phyloP scores from a whole-genome alignment of 768 basidiomycete genomes.

The Mrakia blollopis region DNA sequence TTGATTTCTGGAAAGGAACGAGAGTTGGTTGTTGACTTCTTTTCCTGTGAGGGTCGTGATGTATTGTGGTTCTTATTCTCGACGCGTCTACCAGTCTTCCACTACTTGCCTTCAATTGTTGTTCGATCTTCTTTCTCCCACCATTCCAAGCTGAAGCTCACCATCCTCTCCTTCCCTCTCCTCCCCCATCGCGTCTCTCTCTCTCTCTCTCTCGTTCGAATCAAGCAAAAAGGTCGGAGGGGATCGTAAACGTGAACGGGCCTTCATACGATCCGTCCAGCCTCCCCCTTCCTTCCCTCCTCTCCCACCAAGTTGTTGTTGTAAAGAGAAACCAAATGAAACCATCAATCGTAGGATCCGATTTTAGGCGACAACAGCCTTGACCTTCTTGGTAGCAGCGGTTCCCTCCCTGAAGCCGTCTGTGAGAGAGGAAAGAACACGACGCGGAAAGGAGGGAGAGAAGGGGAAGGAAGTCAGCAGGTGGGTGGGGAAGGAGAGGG shows the following conservation, averaged over 20 bases:
- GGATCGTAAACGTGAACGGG: background rate
- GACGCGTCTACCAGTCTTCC: background rate
- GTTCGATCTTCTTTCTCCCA: background rate
- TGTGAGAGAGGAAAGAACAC: background rate
- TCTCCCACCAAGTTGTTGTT: background rate
- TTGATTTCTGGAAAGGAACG: background rate
- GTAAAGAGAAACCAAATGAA: slow-evolving; percentile 10
- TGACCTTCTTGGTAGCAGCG: slow-evolving; percentile 76
- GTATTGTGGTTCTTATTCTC: background rate
- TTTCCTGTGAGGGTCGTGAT: background rate
- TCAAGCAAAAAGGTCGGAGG: background rate
- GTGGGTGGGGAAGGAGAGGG: background rate
- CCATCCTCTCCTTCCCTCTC: background rate
- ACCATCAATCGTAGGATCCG: background rate
- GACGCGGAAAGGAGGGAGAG: background rate
- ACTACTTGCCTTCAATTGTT: too few relatives aligned
- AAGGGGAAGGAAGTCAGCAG: slow-evolving; percentile 25
- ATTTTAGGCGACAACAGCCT: slow-evolving; percentile 50
- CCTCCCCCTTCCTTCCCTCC: background rate
- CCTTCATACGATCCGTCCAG: background rate
- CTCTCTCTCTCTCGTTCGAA: background rate
- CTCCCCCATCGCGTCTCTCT: background rate
- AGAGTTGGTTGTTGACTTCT: background rate
- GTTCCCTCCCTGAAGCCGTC: slow-evolving; percentile 69
- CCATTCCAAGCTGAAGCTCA: background rate